Conservation (phyloP, 2,329 filamentous ascomycete genomes). For the Pyricularia grisea region DNA sequence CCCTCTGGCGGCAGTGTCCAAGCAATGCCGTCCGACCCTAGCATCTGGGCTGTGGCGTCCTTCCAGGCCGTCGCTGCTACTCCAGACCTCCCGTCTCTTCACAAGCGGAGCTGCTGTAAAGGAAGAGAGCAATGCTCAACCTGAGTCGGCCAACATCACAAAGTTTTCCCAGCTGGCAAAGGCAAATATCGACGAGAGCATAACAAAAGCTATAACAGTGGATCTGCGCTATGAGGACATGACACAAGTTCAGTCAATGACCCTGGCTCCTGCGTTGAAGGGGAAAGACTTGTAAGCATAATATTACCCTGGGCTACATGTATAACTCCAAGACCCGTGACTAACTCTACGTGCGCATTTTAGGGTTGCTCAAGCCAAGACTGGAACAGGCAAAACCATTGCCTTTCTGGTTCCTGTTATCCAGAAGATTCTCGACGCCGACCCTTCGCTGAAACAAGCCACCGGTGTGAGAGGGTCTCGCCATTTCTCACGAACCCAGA, state of each 20-base stretch:
- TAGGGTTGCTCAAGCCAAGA: constrained; percentile 88
- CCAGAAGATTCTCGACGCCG: constrained; percentile 62
- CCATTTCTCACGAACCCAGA: constrained; percentile 7
- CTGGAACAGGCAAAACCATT: constrained; percentile 92
- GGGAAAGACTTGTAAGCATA: constrained; percentile 70
- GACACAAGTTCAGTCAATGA: constrained; percentile 85
- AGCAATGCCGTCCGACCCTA: background rate
- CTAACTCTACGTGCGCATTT: constrained; percentile 3
- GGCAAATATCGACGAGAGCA: constrained; percentile 48
- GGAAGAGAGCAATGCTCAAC: background rate
- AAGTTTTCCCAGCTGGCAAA: constrained; percentile 33
- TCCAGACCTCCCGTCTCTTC: background rate
- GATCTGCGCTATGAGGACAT: constrained; percentile 73
- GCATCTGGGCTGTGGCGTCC: background rate
- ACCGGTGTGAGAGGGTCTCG: constrained; percentile 11
- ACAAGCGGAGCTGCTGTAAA: background rate
- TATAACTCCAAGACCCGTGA: background rate
- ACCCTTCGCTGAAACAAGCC: constrained; percentile 49
- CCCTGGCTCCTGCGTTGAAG: constrained; percentile 69
- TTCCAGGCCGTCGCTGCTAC: background rate
- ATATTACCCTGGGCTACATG: constrained; percentile 10
- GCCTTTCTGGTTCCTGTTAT: constrained; percentile 84
- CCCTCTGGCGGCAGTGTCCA: background rate
- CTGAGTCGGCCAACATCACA: constrained; percentile 4
- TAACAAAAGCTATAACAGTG: constrained; percentile 60